A percentile compares a stretch with the other conserved stretches of the same genome.
These are phyloP conservation scores for Chlorella vulgaris DNA, from an alignment of 139 green algal species.

Conservation along the genomic window DNA sequence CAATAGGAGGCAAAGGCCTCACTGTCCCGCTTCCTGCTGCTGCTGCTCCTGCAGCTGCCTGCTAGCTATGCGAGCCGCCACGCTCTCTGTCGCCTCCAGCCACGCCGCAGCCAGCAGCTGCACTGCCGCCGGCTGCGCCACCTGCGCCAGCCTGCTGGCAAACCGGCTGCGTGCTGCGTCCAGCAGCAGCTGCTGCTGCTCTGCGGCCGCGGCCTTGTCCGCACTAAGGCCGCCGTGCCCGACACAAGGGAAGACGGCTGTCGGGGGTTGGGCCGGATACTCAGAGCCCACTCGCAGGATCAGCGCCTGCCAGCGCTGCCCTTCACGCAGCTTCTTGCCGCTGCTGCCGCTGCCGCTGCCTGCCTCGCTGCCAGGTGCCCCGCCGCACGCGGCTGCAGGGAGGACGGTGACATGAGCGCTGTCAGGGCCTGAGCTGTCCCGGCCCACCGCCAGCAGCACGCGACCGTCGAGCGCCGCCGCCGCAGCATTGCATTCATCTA, in stretches of 20 bases:
- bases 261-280: constrained; percentile 6
- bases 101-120: not conserved
- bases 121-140: not conserved
- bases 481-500: not conserved
- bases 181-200: constrained; percentile 1
- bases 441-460: not conserved
- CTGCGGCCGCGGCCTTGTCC: not conserved
- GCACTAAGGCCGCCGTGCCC: not conserved
- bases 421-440: not conserved
- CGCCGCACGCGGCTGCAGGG: not conserved
- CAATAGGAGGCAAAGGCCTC: no score
- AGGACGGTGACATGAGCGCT: constrained; percentile 1
- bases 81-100: constrained; percentile 1
- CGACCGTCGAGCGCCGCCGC: not conserved
- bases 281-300: not conserved
- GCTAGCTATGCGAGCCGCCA: not conserved
- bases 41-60: not conserved
- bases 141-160: not conserved
- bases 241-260: constrained; percentile 4
- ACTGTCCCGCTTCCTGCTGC: no score
- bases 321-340: not conserved
- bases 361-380: not conserved
- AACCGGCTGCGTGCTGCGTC: not conserved
- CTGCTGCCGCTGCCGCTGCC: not conserved
- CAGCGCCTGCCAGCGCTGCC: constrained; percentile 23